Percentiles rank a stretch among this genome's conserved stretches.
Conservation (phyloP, 768 basidiomycete species). For the Lanmaoa pseudosensibilis region DNA sequence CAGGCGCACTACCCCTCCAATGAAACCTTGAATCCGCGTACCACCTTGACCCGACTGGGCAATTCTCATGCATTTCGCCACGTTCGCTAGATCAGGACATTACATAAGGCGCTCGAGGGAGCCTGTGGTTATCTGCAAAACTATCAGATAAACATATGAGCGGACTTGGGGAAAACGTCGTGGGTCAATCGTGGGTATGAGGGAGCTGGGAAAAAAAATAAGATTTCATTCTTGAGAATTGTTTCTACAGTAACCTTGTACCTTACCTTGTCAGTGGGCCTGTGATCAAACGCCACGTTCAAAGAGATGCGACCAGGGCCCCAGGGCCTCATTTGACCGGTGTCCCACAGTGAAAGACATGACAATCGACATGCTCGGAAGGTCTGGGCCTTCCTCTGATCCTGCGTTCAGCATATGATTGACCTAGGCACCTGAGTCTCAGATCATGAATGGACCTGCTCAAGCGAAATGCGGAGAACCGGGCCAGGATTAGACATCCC, state of each 20-base stretch:
- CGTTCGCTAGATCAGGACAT: slow-evolving; percentile 4
- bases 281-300: slow-evolving; percentile 7
- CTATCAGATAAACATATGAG: slow-evolving; percentile 13
- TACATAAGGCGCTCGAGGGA: background rate
- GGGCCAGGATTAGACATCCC: background rate
- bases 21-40: slow-evolving; percentile 10
- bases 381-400: background rate
- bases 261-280: background rate
- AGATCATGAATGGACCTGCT: background rate
- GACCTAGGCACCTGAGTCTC: slow-evolving; percentile 3
- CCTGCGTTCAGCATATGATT: slow-evolving; percentile 5
- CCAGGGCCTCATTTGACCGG: background rate
- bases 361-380: background rate
- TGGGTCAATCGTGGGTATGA: too few relatives aligned
- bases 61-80: slow-evolving; percentile 34
- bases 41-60: slow-evolving; percentile 2
- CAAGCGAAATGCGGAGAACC: background rate
- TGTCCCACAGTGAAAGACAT: slow-evolving; percentile 1
- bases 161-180: slow-evolving; percentile 6
- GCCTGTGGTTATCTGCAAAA: background rate
- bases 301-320: too few relatives aligned
- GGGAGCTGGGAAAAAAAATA: background rate
- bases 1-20: slow-evolving; percentile 7
- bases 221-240: slow-evolving; percentile 11
- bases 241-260: slow-evolving; percentile 6